These are phyloP conservation scores for Ogataea methylovora DNA, from an alignment of 805 yeast genomes.

Conservation along the genomic window DNA sequence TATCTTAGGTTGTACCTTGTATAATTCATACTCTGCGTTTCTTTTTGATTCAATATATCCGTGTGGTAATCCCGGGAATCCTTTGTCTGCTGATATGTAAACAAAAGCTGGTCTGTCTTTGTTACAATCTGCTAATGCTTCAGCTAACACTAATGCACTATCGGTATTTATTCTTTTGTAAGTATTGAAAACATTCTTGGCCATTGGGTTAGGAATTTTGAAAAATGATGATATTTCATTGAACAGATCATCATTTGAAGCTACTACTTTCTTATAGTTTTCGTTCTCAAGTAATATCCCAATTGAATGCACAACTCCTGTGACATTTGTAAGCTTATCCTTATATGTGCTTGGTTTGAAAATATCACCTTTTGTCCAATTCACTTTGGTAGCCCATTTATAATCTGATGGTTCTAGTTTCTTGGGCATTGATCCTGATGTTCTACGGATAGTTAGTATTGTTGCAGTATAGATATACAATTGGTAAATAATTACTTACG, in stretches of 20 bases:
- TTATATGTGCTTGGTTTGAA: conserved; percentile 56
- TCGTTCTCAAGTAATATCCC: conserved; percentile 70
- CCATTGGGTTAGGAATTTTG: conserved; percentile 59
- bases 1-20: conserved; percentile 32
- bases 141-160: conserved; percentile 60
- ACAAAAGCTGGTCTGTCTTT: conserved; percentile 38
- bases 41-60: conserved; percentile 74
- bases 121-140: conserved; percentile 31
- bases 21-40: conserved; percentile 59
- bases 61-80: conserved; percentile 57
- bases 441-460: conserved; percentile 4
- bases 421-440: conserved; percentile 49
- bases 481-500: conserved; percentile 21
- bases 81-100: conserved; percentile 74
- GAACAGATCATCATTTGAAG: conserved; percentile 20
- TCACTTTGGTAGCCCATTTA: conserved; percentile 49
- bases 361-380: conserved; percentile 63
- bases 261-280: conserved; percentile 52
- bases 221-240: conserved; percentile 31
- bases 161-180: conserved; percentile 63
- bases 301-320: conserved; percentile 74
- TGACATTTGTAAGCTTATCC: conserved; percentile 36
- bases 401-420: conserved; percentile 22
- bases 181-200: conserved; percentile 33
- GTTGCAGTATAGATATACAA: not conserved